phyloP scores from a whole-genome alignment of 495 filamentous ascomycete species.

The Viridothelium virens region DNA sequence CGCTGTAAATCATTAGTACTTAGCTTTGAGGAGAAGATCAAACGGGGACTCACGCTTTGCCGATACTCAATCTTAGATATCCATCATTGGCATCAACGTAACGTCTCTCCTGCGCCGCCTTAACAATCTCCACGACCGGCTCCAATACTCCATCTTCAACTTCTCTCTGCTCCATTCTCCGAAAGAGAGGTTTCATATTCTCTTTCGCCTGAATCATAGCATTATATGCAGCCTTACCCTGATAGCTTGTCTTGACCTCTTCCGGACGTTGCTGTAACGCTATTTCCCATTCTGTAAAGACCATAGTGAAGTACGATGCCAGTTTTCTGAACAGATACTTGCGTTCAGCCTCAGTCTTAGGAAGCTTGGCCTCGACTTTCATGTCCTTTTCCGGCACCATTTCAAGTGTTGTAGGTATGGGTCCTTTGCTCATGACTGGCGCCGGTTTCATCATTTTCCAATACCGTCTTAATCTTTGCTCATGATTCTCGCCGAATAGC shows the following conservation, averaged over 20 bases:
- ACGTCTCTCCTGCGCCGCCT: constrained; percentile 75
- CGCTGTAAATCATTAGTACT: constrained; percentile 29
- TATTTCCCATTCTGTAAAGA: constrained; percentile 76
- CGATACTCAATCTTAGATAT: constrained; percentile 86
- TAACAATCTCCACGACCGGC: constrained; percentile 87
- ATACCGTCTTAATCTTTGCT: constrained; percentile 60
- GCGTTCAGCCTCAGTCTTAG: constrained; percentile 42
- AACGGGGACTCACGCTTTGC: constrained; percentile 61
- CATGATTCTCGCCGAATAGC: constrained; percentile 80
- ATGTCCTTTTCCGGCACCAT: constrained; percentile 77
- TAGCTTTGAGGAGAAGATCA: not conserved
- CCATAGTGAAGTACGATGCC: constrained; percentile 86
- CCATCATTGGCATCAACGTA: constrained; percentile 97
- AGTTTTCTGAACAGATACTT: constrained; percentile 76
- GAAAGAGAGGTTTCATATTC: constrained; percentile 86
- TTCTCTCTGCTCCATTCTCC: constrained; percentile 72
- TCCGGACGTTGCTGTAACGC: constrained; percentile 61
- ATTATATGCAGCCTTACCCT: constrained; percentile 65
- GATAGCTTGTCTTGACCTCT: constrained; percentile 60
- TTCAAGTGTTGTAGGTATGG: constrained; percentile 63
- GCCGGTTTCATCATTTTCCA: constrained; percentile 48
- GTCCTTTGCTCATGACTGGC: constrained; percentile 45
- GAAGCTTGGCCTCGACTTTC: constrained; percentile 61
- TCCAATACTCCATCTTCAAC: constrained; percentile 66
- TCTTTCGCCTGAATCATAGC: constrained; percentile 75